Conservation (phyloP, 2,329 filamentous ascomycete genomes). For the Trichoderma oligosporum region DNA sequence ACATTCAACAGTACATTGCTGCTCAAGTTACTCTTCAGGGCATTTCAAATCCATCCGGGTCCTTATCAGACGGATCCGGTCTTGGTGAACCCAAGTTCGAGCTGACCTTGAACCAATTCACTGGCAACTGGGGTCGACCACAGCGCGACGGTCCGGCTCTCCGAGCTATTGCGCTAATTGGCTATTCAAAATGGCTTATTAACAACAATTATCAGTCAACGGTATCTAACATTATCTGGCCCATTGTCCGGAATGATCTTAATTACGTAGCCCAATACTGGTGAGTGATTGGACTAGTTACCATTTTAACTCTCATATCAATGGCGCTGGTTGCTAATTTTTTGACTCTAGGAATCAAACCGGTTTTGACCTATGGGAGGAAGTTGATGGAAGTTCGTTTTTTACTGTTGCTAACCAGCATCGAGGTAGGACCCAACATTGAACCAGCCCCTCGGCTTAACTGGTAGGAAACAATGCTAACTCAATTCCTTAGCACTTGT, state of each 20-base stretch:
- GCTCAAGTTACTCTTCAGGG: slow-evolving; percentile 64
- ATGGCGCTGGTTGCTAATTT: neutral
- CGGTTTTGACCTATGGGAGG: slow-evolving; percentile 80
- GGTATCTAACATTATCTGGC: slow-evolving; percentile 61
- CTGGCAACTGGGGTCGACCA: slow-evolving; percentile 68
- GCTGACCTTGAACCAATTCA: slow-evolving; percentile 60
- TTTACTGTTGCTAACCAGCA: slow-evolving; percentile 71
- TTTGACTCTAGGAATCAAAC: slow-evolving; percentile 45
- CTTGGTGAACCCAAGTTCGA: slow-evolving; percentile 73
- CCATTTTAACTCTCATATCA: neutral
- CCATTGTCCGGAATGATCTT: slow-evolving; percentile 71
- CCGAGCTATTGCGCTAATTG: slow-evolving; percentile 67
- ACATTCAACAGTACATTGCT: slow-evolving; percentile 65
- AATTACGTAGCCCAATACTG: slow-evolving; percentile 72
- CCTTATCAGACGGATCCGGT: slow-evolving; percentile 47
- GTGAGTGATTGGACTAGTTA: slow-evolving; percentile 32
- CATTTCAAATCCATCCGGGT: slow-evolving; percentile 66
- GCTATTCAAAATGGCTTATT: slow-evolving; percentile 69
- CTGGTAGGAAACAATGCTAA: neutral
- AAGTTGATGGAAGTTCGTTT: slow-evolving; percentile 71
- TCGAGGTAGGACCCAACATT: slow-evolving; percentile 50
- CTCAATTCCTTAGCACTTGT: slow-evolving; percentile 45
- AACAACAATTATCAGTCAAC: slow-evolving; percentile 59
- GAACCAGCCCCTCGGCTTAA: no score
- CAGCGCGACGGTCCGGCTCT: slow-evolving; percentile 77